These are phyloP conservation scores for Sabuloglossum arenarium DNA, from an alignment of 495 filamentous ascomycete species.

Conservation along the genomic window DNA sequence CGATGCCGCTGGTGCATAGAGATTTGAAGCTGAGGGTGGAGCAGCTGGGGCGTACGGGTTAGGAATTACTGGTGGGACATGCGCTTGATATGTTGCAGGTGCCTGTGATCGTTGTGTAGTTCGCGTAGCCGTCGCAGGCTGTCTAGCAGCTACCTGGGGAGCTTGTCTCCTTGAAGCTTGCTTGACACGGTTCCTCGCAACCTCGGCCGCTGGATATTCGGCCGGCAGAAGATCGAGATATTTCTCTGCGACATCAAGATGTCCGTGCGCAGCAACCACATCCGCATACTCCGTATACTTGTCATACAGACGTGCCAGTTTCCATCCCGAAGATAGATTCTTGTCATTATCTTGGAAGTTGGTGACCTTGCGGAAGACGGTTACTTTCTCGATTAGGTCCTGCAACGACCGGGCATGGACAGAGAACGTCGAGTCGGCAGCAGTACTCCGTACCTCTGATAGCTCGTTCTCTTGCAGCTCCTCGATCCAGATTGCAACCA, in stretches of 20 bases:
- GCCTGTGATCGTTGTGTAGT: slow-evolving; percentile 11
- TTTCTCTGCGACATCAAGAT: slow-evolving; percentile 66
- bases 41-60: slow-evolving; percentile 19
- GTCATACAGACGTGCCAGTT: slow-evolving; percentile 69
- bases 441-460: slow-evolving; percentile 40
- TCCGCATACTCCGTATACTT: slow-evolving; percentile 96
- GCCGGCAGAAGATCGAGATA: slow-evolving; percentile 78
- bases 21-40: slow-evolving; percentile 13
- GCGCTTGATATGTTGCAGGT: slow-evolving; percentile 10
- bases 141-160: slow-evolving; percentile 19
- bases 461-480: slow-evolving; percentile 70
- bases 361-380: slow-evolving; percentile 83
- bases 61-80: slow-evolving; percentile 4
- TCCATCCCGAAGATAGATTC: slow-evolving; percentile 56
- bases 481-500: slow-evolving; percentile 78
- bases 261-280: slow-evolving; percentile 76
- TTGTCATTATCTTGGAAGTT: slow-evolving; percentile 72
- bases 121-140: slow-evolving; percentile 12
- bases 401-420: slow-evolving; percentile 79
- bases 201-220: slow-evolving; percentile 72
- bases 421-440: slow-evolving; percentile 64
- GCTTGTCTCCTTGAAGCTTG: slow-evolving; percentile 56
- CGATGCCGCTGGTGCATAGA: slow-evolving; percentile 11
- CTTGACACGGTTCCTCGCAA: slow-evolving; percentile 69
- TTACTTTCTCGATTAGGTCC: slow-evolving; percentile 93